Base-by-base conservation (phyloP, 352 stramenopile species). In the Pythium sukuiense region DNA sequence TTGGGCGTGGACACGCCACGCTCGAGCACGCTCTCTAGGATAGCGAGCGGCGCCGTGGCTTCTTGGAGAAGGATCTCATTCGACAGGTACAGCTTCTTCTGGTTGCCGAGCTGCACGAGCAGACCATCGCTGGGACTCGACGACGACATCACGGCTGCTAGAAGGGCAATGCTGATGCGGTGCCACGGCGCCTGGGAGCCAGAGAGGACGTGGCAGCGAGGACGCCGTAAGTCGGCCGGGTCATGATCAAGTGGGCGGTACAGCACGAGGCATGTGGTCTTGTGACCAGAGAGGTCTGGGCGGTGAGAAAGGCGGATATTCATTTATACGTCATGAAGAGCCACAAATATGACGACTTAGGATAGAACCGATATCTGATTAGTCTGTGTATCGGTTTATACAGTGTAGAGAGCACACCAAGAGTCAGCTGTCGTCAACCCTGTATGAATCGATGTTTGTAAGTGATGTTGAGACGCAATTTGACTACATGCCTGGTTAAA, bases 31-130 rank as follows among this genome's bases (percentile, higher is more conserved):
- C 9, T 37, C 9, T 73, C 58, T 20, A 78, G 48, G 18, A 67
- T 27, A 0, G 59, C 45, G 26, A 73, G 48, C 41, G 64, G 50
- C 11, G 33, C 58, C 18, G 63, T 56, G 24, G 69, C 68, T 11
- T 78, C 69, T 29, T 78, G 68, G 26, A 69, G 39, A 43, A 78
- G 32, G 43, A 78, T 70, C 48, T 78, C 63, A 57, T 76, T 78
- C 26, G 63, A 70, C 4, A 78, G 56, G 45, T 62, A 78, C 46
- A 78, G 68, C 52, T 76, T 73, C 49, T 78, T 78, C 60, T 75
- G 63, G 68, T 75, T 75, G 52, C 56, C 65, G 20, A 78, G 68
- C 57, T 78, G 68, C 61, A 78, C 68, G 61, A 76, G 72, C 52
- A 76, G 65, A 2, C 72, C 68, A 55, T 76, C 72, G 18, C 60